phyloP scores from a whole-genome alignment of 768 basidiomycete genomes.

The Lactifluus rugatus region DNA sequence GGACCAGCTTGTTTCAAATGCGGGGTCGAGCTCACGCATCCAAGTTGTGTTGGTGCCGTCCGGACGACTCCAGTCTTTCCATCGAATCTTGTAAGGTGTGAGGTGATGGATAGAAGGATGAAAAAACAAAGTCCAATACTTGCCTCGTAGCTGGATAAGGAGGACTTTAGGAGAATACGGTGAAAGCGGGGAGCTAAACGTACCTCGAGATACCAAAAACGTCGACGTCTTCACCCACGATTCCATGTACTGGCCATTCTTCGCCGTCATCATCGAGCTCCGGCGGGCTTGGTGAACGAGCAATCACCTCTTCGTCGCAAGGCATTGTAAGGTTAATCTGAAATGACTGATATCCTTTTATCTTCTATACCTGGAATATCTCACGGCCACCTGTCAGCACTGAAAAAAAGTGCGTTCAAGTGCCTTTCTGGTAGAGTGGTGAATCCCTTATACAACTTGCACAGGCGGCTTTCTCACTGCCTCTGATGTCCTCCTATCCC shows the following conservation, averaged over 20 bases:
- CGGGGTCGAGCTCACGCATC: constrained; percentile 8
- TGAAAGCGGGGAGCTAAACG: neutral
- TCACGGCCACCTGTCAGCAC: neutral
- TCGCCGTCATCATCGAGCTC: constrained; percentile 11
- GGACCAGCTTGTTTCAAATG: constrained; percentile 6
- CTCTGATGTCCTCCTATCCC: constrained; percentile 41
- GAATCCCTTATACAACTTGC: neutral
- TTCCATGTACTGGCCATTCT: constrained; percentile 19
- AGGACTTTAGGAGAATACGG: neutral
- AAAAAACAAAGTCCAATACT: neutral
- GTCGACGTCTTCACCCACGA: constrained; percentile 19
- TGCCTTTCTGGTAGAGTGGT: neutral
- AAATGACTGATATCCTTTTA: constrained; percentile 8
- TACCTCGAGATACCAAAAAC: constrained; percentile 16
- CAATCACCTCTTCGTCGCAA: neutral
- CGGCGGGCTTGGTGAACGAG: constrained; percentile 12
- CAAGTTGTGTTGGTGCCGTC: constrained; percentile 20
- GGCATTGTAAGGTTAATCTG: neutral
- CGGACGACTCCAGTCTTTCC: constrained; percentile 15
- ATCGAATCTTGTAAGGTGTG: constrained; percentile 11
- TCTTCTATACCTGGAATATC: constrained; percentile 14
- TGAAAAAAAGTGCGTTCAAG: constrained; percentile 11
- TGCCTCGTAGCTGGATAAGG: constrained; percentile 13
- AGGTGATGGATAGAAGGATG: too few relatives aligned
- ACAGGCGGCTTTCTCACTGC: constrained; percentile 41